phyloP scores from a whole-genome alignment of 2,329 filamentous ascomycete genomes.

The Chaetoscypha palmicola region DNA sequence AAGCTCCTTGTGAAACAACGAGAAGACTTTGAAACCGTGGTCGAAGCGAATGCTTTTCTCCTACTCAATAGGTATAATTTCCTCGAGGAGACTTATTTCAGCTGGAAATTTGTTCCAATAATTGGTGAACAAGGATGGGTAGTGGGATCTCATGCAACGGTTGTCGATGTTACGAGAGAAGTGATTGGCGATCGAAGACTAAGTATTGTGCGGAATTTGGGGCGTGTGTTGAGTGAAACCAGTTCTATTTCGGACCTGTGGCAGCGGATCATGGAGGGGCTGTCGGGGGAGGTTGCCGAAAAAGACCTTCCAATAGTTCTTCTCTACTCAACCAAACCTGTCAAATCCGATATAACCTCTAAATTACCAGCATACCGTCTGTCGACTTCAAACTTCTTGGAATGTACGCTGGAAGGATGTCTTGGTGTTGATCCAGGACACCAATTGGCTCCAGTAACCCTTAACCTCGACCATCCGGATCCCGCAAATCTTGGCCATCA shows the following conservation, averaged over 20 bases:
- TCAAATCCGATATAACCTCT: background rate
- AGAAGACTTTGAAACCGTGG: slow-evolving; percentile 21
- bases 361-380: background rate
- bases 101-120: slow-evolving; percentile 37
- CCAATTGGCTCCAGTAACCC: slow-evolving; percentile 3
- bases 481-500: slow-evolving; percentile 1
- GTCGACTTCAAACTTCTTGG: background rate
- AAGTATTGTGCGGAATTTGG: slow-evolving; percentile 32
- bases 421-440: slow-evolving; percentile 11
- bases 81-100: slow-evolving; percentile 32
- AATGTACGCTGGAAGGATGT: slow-evolving; percentile 12
- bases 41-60: slow-evolving; percentile 23
- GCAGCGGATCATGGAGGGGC: slow-evolving; percentile 21
- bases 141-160: slow-evolving; percentile 15
- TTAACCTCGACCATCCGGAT: slow-evolving; percentile 9
- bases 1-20: slow-evolving; percentile 26
- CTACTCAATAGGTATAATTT: slow-evolving; percentile 30
- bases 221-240: slow-evolving; percentile 26
- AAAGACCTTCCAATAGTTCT: slow-evolving; percentile 30
- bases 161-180: slow-evolving; percentile 32
- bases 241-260: slow-evolving; percentile 31
- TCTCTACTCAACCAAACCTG: slow-evolving; percentile 28
- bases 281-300: slow-evolving; percentile 16
- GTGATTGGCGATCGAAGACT: slow-evolving; percentile 33
- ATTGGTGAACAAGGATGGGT: slow-evolving; percentile 32